Conservation (phyloP, 805 yeast genomes). For the Ogataea ganodermae region DNA sequence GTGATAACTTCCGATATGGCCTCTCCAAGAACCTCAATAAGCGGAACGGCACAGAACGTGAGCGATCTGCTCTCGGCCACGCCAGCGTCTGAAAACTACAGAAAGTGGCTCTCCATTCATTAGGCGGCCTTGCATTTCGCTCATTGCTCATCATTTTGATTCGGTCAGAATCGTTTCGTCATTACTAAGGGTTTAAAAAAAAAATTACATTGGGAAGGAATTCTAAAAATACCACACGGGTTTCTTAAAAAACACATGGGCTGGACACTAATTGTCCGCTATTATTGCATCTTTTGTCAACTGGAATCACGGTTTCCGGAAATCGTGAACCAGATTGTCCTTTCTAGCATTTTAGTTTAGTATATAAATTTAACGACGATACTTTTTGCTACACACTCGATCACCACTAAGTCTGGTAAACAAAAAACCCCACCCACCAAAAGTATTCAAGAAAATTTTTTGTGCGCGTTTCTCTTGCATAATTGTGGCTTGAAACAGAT, state of each 20-base stretch:
- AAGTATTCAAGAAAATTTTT: background rate
- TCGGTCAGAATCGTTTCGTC: conserved; percentile 2
- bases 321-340: background rate
- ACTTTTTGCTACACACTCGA: background rate
- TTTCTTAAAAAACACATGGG: background rate
- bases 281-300: background rate
- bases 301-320: background rate
- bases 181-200: conserved; percentile 1
- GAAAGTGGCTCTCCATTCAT: conserved; percentile 35
- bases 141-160: background rate
- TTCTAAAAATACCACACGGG: conserved; percentile 1
- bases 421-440: conserved; percentile 1
- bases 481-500: conserved; percentile 1
- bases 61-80: conserved; percentile 30
- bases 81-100: conserved; percentile 36
- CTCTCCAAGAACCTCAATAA: conserved; percentile 7
- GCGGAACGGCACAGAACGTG: conserved; percentile 29
- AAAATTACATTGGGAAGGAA: conserved; percentile 2
- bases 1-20: conserved; percentile 1
- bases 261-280: background rate
- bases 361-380: background rate
- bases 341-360: background rate
- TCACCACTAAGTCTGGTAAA: background rate
- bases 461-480: conserved; percentile 13
- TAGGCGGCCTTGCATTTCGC: conserved; percentile 5